Base-by-base conservation (phyloP, 768 basidiomycete genomes). In the Collybia sp. region DNA sequence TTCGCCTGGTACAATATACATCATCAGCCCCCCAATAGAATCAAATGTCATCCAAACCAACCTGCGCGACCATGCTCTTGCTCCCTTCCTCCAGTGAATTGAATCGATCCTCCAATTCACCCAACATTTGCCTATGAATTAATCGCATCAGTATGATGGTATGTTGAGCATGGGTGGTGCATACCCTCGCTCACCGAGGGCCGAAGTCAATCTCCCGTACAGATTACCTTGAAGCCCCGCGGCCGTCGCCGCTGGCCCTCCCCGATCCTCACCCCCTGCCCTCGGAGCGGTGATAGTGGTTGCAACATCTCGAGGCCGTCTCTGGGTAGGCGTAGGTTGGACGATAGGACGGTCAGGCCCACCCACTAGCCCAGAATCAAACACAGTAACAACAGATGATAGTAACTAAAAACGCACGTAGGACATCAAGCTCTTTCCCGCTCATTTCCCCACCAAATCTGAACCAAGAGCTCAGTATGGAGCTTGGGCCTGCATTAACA, bases 21-120 rank as follows among this genome's bases (percentile, higher is more conserved):
- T 17, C 30, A 42, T 42, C 5, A 17, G 25, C 39, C 11, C 13
- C 11, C 20, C 25, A 34, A 35, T 37, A 18, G 25, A 39, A 16
- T 32, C 9, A n/a, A 38, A 18, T 12, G n/a, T 38, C 32, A 17
- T 41, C 30, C 44, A 11, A 35, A 47, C 52, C 46, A 45, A 82
- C 83, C 73, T 87, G 82, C 1, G 71, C 56, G 1, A 80, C 73
- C 83, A 87, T 84, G 52, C 66, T 75, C 56, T 70, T 78, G 55
- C 82, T 85, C 3, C 83, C 83, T 47, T 78, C 68, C 58, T 80
- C 82, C n/a, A 87, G 60, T 0, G 79, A 72, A 43, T 80, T 76
- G 53, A 87, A 78, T 3, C 74, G 73, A 38, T 83, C 77, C 55
- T 84, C 79, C 36, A 85, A 59, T 47, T 80, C 72, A 13, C 71